These are phyloP conservation scores for Amylostereum chailletii DNA, from an alignment of 1,284 basidiomycete genomes.

Conservation along the genomic window DNA sequence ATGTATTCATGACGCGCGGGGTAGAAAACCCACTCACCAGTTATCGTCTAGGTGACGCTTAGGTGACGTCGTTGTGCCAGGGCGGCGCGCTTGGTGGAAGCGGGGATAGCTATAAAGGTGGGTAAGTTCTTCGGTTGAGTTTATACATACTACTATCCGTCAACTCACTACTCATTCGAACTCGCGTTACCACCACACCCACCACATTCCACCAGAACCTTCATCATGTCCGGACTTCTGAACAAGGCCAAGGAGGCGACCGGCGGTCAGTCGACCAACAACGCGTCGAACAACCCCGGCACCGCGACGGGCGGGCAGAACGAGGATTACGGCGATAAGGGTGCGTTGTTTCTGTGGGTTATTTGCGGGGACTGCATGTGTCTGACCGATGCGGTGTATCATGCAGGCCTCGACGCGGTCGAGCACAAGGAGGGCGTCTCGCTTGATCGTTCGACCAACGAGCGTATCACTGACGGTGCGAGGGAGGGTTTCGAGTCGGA, in stretches of 20 bases:
- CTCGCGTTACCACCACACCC: no score
- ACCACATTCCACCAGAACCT: no score
- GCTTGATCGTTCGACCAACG: not conserved
- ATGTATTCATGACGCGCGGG: no score
- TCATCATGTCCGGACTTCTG: not conserved
- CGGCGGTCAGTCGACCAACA: not conserved
- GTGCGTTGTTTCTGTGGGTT: not conserved
- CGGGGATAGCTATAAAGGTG: no score
- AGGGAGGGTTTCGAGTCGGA: not conserved
- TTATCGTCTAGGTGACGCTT: no score
- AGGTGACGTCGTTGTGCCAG: no score
- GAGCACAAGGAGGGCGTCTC: not conserved
- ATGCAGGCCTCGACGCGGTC: not conserved
- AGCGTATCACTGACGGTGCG: not conserved
- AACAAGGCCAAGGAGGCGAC: not conserved
- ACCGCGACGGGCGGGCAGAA: not conserved
- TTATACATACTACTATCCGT: no score
- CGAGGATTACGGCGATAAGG: constrained; percentile 1
- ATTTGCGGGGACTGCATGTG: not conserved
- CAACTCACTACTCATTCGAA: no score
- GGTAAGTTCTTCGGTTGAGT: no score
- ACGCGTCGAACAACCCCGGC: not conserved
- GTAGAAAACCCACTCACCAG: no score
- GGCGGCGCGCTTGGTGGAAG: no score
- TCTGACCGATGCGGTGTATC: not conserved